Percentiles rank a stretch among this genome's conserved stretches.
phyloP scores from a whole-genome alignment of 2,329 filamentous ascomycete genomes.

The Hypoxylon sp. region DNA sequence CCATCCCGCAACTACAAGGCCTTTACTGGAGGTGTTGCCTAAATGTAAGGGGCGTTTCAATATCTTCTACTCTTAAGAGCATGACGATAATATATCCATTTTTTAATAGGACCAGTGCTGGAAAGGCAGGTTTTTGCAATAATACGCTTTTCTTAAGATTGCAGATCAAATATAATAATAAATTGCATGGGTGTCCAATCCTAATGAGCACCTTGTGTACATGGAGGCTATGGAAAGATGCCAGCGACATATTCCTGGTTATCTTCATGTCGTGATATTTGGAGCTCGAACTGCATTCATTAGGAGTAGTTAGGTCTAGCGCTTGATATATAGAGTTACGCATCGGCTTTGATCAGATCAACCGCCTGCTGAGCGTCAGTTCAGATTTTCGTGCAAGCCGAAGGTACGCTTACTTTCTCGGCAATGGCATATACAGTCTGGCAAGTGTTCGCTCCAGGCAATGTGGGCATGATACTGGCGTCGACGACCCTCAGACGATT shows the following conservation, averaged over 20 bases:
- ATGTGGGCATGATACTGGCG: constrained; percentile 63
- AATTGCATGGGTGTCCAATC: neutral
- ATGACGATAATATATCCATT: too few relatives aligned
- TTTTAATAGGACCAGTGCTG: too few relatives aligned
- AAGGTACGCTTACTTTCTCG: constrained; percentile 58
- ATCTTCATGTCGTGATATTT: neutral
- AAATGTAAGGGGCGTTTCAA: neutral
- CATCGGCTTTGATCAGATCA: constrained; percentile 42
- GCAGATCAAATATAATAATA: neutral
- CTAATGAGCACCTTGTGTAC: neutral
- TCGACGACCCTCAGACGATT: constrained; percentile 63
- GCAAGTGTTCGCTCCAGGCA: constrained; percentile 63
- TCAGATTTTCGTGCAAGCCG: neutral
- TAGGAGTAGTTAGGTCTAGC: neutral
- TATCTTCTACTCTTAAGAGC: neutral
- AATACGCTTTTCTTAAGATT: neutral
- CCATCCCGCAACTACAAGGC: too few relatives aligned
- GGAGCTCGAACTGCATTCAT: neutral
- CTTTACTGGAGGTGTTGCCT: neutral
- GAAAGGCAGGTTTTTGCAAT: too few relatives aligned
- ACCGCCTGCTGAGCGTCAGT: constrained; percentile 37
- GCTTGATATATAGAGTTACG: neutral
- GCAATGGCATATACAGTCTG: constrained; percentile 66
- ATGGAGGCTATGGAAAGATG: neutral
- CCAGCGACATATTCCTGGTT: neutral